phyloP scores from a whole-genome alignment of 805 yeast genomes.

The Yamadazyma laniorum region DNA sequence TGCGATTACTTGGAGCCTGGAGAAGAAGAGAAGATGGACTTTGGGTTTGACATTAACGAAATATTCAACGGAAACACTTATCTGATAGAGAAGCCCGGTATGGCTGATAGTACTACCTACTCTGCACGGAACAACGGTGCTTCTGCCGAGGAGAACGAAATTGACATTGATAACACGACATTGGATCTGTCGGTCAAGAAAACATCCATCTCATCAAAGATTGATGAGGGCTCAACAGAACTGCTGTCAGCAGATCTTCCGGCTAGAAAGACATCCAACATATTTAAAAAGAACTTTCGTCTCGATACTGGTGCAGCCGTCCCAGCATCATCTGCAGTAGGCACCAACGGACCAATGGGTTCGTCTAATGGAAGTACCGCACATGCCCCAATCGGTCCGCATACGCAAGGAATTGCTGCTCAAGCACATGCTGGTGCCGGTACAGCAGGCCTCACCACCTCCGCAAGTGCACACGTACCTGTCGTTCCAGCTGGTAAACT shows the following conservation, averaged over 20 bases:
- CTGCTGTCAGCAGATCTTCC: slow-evolving; percentile 2
- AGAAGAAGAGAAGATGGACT: slow-evolving; percentile 25
- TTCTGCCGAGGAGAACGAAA: neutral
- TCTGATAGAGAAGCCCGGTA: neutral
- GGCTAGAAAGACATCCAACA: slow-evolving; percentile 10
- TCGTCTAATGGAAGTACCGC: no score
- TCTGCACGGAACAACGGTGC: neutral
- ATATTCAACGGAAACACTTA: slow-evolving; percentile 32
- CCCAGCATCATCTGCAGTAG: slow-evolving; percentile 3
- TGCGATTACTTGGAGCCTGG: slow-evolving; percentile 45
- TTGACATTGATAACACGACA: slow-evolving; percentile 5
- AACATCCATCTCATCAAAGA: slow-evolving; percentile 6
- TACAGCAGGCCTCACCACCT: neutral
- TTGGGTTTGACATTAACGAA: slow-evolving; percentile 32
- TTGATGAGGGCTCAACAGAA: slow-evolving; percentile 3
- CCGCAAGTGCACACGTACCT: neutral
- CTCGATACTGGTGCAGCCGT: slow-evolving; percentile 18
- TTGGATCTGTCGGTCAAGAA: slow-evolving; percentile 7
- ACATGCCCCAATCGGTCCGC: no score
- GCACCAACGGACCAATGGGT: no score
- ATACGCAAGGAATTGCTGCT: no score
- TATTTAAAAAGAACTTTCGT: slow-evolving; percentile 34
- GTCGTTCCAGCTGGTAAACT: neutral
- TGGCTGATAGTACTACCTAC: neutral
- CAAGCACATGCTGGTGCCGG: neutral